These are phyloP conservation scores for Sarcodon sp. DNA, from an alignment of 768 basidiomycete genomes.

Conservation along the genomic window DNA sequence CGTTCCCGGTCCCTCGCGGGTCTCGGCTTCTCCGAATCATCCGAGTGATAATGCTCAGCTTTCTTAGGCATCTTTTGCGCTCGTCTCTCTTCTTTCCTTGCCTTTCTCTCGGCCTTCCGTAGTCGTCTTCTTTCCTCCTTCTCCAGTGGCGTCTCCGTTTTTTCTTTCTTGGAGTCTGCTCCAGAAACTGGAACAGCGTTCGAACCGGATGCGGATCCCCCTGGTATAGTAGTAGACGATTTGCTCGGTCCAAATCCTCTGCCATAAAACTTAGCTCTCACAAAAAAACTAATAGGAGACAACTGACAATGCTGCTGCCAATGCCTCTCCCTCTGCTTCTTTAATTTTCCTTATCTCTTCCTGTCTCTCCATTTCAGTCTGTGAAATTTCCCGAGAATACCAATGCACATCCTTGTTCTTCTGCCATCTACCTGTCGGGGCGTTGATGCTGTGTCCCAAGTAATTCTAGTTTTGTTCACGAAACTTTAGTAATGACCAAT, in stretches of 20 bases:
- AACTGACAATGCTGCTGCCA: constrained; percentile 66
- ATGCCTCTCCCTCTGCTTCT: constrained; percentile 80
- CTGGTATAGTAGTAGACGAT: constrained; percentile 9
- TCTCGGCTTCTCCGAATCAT: too few relatives aligned
- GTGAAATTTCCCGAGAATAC: constrained; percentile 61
- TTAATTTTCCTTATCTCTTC: constrained; percentile 80
- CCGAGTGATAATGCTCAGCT: too few relatives aligned
- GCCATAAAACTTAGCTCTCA: not conserved
- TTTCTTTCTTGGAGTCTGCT: constrained; percentile 6
- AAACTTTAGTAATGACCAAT: not conserved
- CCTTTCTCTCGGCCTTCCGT: constrained; percentile 1
- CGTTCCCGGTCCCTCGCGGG: too few relatives aligned
- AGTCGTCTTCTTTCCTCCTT: not conserved
- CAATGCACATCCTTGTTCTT: constrained; percentile 96
- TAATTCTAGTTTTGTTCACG: constrained; percentile 50
- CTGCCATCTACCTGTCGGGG: constrained; percentile 93
- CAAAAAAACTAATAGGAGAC: not conserved
- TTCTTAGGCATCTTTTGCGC: too few relatives aligned
- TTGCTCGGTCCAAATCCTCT: constrained; percentile 64
- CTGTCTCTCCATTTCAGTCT: constrained; percentile 29
- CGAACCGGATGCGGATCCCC: constrained; percentile 9
- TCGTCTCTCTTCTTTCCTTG: too few relatives aligned
- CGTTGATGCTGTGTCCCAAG: constrained; percentile 89
- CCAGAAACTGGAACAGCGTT: constrained; percentile 6
- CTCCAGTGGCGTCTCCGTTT: constrained; percentile 1